Evolutionary conservation across 1,139 yeast species (phyloP).

Genomic region (Meyerozyma athensensis): DNA sequence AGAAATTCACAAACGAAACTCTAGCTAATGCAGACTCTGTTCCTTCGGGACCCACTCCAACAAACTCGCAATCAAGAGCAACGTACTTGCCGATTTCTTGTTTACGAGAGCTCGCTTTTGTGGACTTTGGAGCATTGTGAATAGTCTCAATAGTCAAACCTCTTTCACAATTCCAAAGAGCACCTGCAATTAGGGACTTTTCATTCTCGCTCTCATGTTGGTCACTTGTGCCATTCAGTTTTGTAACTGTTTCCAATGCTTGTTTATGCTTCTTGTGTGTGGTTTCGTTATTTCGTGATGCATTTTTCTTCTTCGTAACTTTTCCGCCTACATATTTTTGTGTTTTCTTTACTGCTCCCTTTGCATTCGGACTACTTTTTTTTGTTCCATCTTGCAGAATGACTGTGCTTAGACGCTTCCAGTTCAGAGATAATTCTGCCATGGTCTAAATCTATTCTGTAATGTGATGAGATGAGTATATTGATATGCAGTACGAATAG

Average conservation of each 20-base stretch:
- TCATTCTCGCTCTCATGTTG: neutral
- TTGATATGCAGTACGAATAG: neutral
- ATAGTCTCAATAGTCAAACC: neutral
- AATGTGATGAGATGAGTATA: conserved; percentile 3
- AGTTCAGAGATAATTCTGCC: conserved; percentile 29
- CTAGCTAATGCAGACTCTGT: conserved; percentile 71
- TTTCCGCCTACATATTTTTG: neutral
- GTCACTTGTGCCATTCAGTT: too few species aligned
- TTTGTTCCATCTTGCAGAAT: conserved; percentile 7
- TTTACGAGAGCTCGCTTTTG: too few species aligned
- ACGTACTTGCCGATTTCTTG: conserved; percentile 61
- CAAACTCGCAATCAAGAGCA: conserved; percentile 93
- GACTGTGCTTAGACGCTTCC: conserved; percentile 29
- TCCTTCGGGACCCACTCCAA: conserved; percentile 80
- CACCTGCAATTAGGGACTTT: neutral
- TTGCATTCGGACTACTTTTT: too few species aligned
- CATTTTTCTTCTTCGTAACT: too few species aligned
- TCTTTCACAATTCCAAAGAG: conserved; percentile 1
- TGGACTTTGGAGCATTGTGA: conserved; percentile 1
- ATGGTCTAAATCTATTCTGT: conserved; percentile 7
- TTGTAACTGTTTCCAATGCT: too few species aligned
- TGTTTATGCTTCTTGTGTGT: too few species aligned
- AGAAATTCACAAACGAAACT: conserved; percentile 79
- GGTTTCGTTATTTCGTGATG: too few species aligned
- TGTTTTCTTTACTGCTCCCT: neutral